phyloP scores from a whole-genome alignment of 2,329 filamentous ascomycete genomes.

The Colletotrichum melonis region DNA sequence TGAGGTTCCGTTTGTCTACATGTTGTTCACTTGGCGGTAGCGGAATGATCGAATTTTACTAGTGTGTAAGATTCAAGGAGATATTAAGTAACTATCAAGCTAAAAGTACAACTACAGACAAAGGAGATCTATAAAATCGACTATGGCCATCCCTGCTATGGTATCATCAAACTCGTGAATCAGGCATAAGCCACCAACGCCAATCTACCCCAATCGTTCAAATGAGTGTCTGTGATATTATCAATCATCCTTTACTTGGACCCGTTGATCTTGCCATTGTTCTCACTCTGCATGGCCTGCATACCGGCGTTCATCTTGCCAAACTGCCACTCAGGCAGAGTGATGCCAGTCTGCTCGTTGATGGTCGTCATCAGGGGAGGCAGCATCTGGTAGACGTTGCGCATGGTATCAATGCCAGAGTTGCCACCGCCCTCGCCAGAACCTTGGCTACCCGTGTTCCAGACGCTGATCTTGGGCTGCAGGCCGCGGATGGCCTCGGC shows the following conservation, averaged over 20 bases:
- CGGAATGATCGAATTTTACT: too few relatives aligned
- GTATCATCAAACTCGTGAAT: conserved; percentile 22
- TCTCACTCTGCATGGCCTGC: conserved; percentile 42
- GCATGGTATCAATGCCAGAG: conserved; percentile 70
- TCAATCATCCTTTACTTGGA: neutral
- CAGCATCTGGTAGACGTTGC: conserved; percentile 86
- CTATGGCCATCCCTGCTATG: conserved; percentile 3
- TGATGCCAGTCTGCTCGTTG: conserved; percentile 88
- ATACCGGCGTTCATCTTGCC: conserved; percentile 54
- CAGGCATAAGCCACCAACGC: conserved; percentile 20
- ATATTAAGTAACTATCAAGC: neutral
- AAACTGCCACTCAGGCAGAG: conserved; percentile 81
- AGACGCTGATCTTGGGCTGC: conserved; percentile 90
- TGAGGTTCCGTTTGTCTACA: too few relatives aligned
- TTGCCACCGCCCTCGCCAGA: conserved; percentile 51
- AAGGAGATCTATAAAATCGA: conserved; percentile 26
- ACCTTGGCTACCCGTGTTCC: conserved; percentile 78
- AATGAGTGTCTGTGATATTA: neutral
- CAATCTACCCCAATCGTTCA: neutral
- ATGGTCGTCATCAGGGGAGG: conserved; percentile 87
- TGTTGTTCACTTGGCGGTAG: too few relatives aligned
- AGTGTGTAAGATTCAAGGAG: too few relatives aligned
- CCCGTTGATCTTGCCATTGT: conserved; percentile 21
- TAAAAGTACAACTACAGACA: conserved; percentile 1
- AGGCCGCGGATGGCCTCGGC: conserved; percentile 79